A percentile compares a stretch with the other conserved stretches of the same genome.
These are phyloP conservation scores for Talaromyces nanjingensis DNA, from an alignment of 495 filamentous ascomycete genomes.

Conservation along the genomic window DNA sequence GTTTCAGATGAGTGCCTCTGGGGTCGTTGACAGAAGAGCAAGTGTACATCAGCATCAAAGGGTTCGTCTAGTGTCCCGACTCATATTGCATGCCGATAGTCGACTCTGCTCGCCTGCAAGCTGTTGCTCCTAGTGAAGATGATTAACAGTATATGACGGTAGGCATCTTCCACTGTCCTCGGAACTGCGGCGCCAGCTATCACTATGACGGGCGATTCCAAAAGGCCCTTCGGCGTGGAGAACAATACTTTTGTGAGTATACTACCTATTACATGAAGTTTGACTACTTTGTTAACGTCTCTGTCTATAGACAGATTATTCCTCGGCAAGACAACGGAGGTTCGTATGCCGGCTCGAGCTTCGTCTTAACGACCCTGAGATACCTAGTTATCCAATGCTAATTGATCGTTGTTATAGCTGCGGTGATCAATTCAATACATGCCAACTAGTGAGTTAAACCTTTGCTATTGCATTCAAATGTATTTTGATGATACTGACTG, in stretches of 20 bases:
- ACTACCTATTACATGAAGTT: too few relatives aligned
- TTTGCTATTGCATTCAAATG: not conserved
- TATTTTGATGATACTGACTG: not conserved
- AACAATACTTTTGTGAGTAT: conserved; percentile 36
- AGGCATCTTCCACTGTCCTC: not conserved
- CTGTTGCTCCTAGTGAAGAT: not conserved
- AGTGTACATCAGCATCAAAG: not conserved
- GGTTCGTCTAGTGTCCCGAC: not conserved
- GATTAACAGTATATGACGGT: not conserved
- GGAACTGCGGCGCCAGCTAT: conserved; percentile 2
- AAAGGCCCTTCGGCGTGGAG: conserved; percentile 37
- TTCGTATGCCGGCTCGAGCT: conserved; percentile 2
- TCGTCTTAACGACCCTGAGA: not conserved
- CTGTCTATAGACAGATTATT: conserved; percentile 29
- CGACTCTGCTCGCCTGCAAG: not conserved
- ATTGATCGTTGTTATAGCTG: conserved; percentile 12
- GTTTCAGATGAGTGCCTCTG: not conserved
- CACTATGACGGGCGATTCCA: conserved; percentile 25
- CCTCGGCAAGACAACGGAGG: conserved; percentile 26
- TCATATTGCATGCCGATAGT: not conserved
- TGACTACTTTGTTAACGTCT: conserved; percentile 24
- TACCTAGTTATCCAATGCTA: not conserved
- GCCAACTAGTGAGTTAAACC: conserved; percentile 12
- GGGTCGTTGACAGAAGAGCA: not conserved
- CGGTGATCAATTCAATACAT: conserved; percentile 18